phyloP scores from a whole-genome alignment of 805 yeast genomes.

The Saccharomycopsis fibuligera region DNA sequence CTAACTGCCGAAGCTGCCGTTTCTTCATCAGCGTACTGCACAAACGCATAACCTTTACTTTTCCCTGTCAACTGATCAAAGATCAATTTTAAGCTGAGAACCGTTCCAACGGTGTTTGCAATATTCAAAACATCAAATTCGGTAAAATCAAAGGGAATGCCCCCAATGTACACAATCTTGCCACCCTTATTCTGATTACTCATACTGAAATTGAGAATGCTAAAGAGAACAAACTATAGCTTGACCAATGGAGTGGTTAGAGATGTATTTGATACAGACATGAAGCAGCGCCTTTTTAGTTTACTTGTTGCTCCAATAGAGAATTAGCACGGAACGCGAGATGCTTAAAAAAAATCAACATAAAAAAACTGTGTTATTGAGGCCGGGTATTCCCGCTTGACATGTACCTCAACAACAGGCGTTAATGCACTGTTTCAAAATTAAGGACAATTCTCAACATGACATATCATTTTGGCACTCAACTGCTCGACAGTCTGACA shows the following conservation, averaged over 20 bases:
- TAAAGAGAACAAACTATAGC: neutral
- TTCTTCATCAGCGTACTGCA: slow-evolving; percentile 71
- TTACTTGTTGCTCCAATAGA: too few species aligned
- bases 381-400: too few species aligned
- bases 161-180: slow-evolving; percentile 66
- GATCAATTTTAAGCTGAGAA: slow-evolving; percentile 62
- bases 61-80: slow-evolving; percentile 87
- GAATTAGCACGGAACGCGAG: too few species aligned
- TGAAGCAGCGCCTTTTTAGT: too few species aligned
- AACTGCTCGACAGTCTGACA: too few species aligned
- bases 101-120: slow-evolving; percentile 86
- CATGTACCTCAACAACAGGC: too few species aligned
- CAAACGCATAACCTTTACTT: slow-evolving; percentile 86
- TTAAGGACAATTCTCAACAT: too few species aligned
- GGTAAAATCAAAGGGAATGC: slow-evolving; percentile 87
- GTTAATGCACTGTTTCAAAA: too few species aligned
- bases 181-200: slow-evolving; percentile 24
- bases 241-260: neutral
- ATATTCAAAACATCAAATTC: slow-evolving; percentile 89
- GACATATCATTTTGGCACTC: too few species aligned
- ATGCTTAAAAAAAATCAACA: too few species aligned
- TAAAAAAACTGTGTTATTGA: too few species aligned
- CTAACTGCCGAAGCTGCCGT: slow-evolving; percentile 90
- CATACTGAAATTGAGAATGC: neutral
- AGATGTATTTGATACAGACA: neutral